Conservation (phyloP, 352 stramenopile genomes). For the Phytophthora crassamura region DNA sequence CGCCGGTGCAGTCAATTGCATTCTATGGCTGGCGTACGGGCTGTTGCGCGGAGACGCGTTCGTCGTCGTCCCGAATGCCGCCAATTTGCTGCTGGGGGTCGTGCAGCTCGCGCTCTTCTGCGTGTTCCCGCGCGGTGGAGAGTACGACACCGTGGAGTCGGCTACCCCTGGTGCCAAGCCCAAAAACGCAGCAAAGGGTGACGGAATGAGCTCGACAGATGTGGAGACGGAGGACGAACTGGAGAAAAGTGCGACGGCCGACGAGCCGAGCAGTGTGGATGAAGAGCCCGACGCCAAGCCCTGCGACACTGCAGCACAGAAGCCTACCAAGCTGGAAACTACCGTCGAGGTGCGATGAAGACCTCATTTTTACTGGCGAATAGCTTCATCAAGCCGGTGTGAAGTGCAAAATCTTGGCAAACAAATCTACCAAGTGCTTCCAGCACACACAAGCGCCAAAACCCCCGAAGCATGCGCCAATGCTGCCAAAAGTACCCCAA, state of each 20-base stretch:
- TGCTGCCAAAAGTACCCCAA: no score
- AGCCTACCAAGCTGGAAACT: slow-evolving; percentile 12
- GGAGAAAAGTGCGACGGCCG: slow-evolving; percentile 22
- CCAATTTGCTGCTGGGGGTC: slow-evolving; percentile 64
- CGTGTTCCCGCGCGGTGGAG: slow-evolving; percentile 27
- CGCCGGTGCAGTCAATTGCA: slow-evolving; percentile 52
- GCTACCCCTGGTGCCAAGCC: slow-evolving; percentile 11
- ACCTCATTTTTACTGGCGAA: no score
- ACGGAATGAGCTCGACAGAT: slow-evolving; percentile 7
- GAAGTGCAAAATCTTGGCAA: no score
- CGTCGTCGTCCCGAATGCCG: slow-evolving; percentile 64
- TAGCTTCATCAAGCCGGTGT: no score
- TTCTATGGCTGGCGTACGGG: slow-evolving; percentile 64
- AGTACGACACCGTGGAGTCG: slow-evolving; percentile 45
- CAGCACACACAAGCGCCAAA: no score
- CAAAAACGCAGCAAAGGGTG: slow-evolving; percentile 9
- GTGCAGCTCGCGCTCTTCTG: slow-evolving; percentile 64
- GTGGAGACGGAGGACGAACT: slow-evolving; percentile 17
- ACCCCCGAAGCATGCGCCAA: no score
- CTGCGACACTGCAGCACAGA: not conserved
- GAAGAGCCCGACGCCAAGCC: slow-evolving; percentile 2
- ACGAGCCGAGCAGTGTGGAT: slow-evolving; percentile 8
- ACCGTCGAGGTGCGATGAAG: slow-evolving; percentile 7
- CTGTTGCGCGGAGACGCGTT: slow-evolving; percentile 59
- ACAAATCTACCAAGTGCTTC: no score